Conservation (phyloP, 2,329 filamentous ascomycete species). For the Penicillium sp. region DNA sequence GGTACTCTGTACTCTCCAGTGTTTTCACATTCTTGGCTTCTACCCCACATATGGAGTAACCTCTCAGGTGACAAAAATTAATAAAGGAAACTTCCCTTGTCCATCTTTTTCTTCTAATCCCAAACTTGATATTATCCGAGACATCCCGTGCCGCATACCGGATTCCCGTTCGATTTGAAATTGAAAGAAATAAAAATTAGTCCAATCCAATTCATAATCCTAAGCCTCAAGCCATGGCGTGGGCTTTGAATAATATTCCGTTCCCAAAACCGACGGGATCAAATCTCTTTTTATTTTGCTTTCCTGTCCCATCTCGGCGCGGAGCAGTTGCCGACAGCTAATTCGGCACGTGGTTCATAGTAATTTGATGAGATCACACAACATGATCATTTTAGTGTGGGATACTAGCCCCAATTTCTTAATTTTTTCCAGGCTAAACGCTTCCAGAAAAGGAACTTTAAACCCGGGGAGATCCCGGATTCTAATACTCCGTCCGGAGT, state of each 20-base stretch:
- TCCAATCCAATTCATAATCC: background rate
- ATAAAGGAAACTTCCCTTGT: constrained; percentile 5
- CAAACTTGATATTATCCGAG: constrained; percentile 2
- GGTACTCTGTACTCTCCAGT: background rate
- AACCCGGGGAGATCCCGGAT: background rate
- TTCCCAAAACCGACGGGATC: background rate
- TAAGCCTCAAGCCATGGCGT: background rate
- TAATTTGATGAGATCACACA: background rate
- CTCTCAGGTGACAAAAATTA: constrained; percentile 6
- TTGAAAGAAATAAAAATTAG: too few species aligned
- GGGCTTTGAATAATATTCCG: background rate
- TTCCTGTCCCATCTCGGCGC: background rate
- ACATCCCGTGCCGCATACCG: constrained; percentile 5
- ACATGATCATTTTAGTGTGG: background rate
- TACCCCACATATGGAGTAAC: background rate
- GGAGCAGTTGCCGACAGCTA: constrained; percentile 1
- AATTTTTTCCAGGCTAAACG: background rate
- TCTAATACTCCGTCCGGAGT: too few species aligned
- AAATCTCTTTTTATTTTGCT: background rate
- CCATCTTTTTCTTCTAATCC: background rate
- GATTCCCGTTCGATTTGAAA: background rate
- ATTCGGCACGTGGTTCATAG: background rate
- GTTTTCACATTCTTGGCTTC: constrained; percentile 1
- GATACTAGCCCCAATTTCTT: background rate
- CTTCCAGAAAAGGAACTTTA: background rate